These are phyloP conservation scores for Alternaria sp. DNA, from an alignment of 2,329 filamentous ascomycete genomes.

Conservation along the genomic window DNA sequence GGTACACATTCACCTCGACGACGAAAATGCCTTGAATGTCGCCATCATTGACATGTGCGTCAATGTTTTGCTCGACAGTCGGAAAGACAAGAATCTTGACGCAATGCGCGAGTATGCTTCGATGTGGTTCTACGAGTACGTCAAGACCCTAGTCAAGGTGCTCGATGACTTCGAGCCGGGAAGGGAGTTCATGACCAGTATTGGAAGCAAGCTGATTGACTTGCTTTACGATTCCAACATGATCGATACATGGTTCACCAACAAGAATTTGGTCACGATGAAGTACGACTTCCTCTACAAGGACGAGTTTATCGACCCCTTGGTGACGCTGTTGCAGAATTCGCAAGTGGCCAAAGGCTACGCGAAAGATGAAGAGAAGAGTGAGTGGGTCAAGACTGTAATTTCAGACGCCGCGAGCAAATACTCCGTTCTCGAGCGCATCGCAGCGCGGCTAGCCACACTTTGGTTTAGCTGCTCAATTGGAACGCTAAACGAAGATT, in stretches of 20 bases:
- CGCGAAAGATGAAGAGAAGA: slow-evolving; percentile 6
- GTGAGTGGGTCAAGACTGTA: slow-evolving; percentile 6
- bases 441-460: neutral
- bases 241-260: neutral
- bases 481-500: neutral
- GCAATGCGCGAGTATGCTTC: neutral
- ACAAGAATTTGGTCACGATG: too few species aligned
- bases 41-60: neutral
- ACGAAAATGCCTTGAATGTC: neutral
- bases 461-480: slow-evolving; percentile 3
- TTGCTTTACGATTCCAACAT: neutral
- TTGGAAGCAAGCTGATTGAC: neutral
- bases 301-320: too few species aligned
- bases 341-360: slow-evolving; percentile 16
- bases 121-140: neutral
- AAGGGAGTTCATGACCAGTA: neutral
- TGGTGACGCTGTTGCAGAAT: too few species aligned
- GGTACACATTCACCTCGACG: slow-evolving; percentile 6
- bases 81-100: neutral
- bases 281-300: too few species aligned
- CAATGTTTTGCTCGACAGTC: neutral
- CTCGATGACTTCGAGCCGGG: neutral
- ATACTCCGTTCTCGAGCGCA: slow-evolving; percentile 2
- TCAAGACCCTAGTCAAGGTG: neutral
- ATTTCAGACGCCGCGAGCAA: neutral